Conservation (phyloP, 23 red algal species). For the Cyanidium caldarium region DNA sequence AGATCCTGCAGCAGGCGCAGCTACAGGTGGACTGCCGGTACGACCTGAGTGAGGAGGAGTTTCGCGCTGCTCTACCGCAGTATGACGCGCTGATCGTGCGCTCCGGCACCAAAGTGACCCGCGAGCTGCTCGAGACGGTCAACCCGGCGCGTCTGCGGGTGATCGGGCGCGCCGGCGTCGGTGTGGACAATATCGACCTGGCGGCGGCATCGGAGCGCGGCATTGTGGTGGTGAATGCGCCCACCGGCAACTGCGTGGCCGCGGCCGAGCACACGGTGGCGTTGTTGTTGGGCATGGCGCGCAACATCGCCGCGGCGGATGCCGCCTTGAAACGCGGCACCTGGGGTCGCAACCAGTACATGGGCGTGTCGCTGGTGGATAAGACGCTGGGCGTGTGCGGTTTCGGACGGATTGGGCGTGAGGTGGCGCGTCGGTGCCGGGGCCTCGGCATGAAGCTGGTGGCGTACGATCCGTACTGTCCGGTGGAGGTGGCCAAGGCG, state of each 20-base stretch:
- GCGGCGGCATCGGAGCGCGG: slow-evolving; percentile 83
- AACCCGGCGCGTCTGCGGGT: slow-evolving; percentile 45
- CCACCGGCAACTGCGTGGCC: slow-evolving; percentile 94
- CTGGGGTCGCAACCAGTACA: slow-evolving; percentile 58
- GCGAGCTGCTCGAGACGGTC: slow-evolving; percentile 49
- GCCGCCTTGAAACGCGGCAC: slow-evolving; percentile 52
- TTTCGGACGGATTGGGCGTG: slow-evolving; percentile 85
- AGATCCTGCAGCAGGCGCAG: slow-evolving; percentile 30
- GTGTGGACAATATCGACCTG: slow-evolving; percentile 98
- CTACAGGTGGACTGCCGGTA: slow-evolving; percentile 45
- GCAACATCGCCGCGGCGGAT: slow-evolving; percentile 64
- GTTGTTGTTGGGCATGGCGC: slow-evolving; percentile 39
- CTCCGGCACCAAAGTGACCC: slow-evolving; percentile 79
- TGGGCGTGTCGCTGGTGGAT: slow-evolving; percentile 72
- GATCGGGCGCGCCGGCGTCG: slow-evolving; percentile 93
- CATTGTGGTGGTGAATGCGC: slow-evolving; percentile 93
- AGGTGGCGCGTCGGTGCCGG: slow-evolving; percentile 62
- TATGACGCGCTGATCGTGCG: slow-evolving; percentile 93
- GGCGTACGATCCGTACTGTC: slow-evolving; percentile 71
- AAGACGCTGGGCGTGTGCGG: slow-evolving; percentile 85
- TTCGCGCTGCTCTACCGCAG: slow-evolving; percentile 33
- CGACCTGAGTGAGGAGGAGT: slow-evolving; percentile 56
- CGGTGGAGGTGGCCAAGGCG: slow-evolving; percentile 43
- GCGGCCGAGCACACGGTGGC: slow-evolving; percentile 97
- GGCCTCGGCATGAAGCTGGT: slow-evolving; percentile 91